A percentile compares a stretch with the other conserved stretches of the same genome.
Conservation (phyloP, 169 alveolate species). For the Theileria annulata region DNA sequence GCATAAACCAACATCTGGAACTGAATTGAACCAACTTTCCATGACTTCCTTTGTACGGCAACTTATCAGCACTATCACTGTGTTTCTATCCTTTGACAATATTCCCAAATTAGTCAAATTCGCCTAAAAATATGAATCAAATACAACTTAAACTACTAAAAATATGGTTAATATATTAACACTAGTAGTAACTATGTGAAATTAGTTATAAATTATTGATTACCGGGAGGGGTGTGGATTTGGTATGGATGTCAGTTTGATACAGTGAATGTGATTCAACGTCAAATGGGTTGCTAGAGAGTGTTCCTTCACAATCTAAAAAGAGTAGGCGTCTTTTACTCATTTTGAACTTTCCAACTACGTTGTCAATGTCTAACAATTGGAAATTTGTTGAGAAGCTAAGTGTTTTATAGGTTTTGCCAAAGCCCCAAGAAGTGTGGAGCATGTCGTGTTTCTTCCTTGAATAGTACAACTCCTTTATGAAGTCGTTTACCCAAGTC, state of each 20-base stretch:
- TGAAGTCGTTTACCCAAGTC: constrained; percentile 68
- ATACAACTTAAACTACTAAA: background rate
- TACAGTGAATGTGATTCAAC: constrained; percentile 22
- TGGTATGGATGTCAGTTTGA: background rate
- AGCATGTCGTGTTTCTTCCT: constrained; percentile 74
- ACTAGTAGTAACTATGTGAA: background rate
- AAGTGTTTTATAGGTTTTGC: constrained; percentile 56
- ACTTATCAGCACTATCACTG: constrained; percentile 51
- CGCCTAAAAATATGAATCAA: background rate
- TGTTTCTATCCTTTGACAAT: constrained; percentile 26
- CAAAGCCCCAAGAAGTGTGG: constrained; percentile 72
- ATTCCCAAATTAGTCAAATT: constrained; percentile 29
- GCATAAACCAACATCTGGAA: constrained; percentile 48
- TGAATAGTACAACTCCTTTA: constrained; percentile 72
- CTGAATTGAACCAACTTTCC: constrained; percentile 56
- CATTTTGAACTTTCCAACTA: constrained; percentile 24
- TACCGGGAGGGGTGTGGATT: background rate
- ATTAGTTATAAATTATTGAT: background rate
- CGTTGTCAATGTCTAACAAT: constrained; percentile 30
- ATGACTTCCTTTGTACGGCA: constrained; percentile 23
- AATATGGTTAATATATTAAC: background rate
- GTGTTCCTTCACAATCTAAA: constrained; percentile 64
- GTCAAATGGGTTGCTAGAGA: constrained; percentile 42
- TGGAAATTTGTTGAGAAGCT: constrained; percentile 44
- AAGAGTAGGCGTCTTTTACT: constrained; percentile 47